Evolutionary conservation across 352 stramenopile genomes (phyloP), one percentile per base, ranked within the genome.

Genomic region (Albugo candida): DNA sequence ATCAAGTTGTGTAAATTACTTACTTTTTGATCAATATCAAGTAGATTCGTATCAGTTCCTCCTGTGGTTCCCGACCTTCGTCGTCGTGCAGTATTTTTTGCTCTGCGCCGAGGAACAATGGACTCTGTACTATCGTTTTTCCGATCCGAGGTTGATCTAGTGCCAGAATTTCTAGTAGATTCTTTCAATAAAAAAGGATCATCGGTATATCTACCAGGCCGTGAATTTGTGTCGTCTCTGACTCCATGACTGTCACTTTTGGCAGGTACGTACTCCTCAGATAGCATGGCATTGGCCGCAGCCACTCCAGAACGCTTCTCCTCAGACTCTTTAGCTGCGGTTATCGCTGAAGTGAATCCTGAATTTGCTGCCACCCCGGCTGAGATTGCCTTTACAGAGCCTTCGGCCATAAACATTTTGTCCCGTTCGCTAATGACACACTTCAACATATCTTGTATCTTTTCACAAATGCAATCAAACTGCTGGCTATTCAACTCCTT

Each of bases 381-480:
- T 16, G 63, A 67, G n/a, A 83, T 67, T 12, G 47, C 67, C 36
- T 67, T 65, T 16, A 91, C 68, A 11, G 74, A 84, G 35, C 54
- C 73, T 52, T 85, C 67, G 4, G 74, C 75, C 36, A 54, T 66
- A 21, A 92, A 84, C 14, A 63, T 58, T 61, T 87, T 88, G 53
- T 92, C 78, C 18, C 78, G 69, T 36, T 87, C 75, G 13, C 41
- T 62, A 44, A 92, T 88, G 43, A 92, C 76, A 41, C 65, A 61
- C 54, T 92, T 87, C n/a, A 92, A 61, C 78, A 92, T 92, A 24
- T 86, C 69, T 50, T 92, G 74, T 53, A 92, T 76, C 48, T 86
- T 86, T 46, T 87, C 75, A 37, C 75, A 88, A 11, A 92, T 74
- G 41, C 82, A 64, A 48, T 92, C 78, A 47, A 92, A 92, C 51